phyloP scores from a whole-genome alignment of 345 rosid genomes.

The Firmiana major region DNA sequence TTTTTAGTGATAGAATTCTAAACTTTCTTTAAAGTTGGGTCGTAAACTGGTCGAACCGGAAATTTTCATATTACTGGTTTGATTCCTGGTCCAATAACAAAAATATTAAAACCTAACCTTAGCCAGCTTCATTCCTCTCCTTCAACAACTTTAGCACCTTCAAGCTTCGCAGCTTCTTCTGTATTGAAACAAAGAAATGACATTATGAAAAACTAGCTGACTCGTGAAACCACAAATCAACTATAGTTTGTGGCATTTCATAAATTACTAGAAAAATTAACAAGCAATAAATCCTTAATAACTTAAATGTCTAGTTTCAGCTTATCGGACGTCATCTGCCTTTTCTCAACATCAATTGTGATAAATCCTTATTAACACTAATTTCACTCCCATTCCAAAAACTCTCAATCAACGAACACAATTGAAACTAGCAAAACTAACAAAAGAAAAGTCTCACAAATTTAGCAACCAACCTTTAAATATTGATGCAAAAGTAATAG shows the following conservation, averaged over 20 bases:
- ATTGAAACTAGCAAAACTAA: not conserved
- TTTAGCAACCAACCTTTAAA: not conserved
- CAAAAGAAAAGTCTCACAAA: not conserved
- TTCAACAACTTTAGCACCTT: conserved; percentile 39
- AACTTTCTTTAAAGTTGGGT: too few species aligned
- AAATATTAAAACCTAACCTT: conserved; percentile 20
- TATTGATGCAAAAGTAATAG: not conserved
- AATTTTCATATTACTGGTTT: not conserved
- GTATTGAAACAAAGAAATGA: conserved; percentile 8
- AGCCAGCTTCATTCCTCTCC: conserved; percentile 31
- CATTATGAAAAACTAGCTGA: not conserved
- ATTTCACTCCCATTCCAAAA: not conserved
- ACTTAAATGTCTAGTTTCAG: not conserved
- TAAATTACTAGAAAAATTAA: not conserved
- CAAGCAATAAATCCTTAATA: not conserved
- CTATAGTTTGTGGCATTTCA: not conserved
- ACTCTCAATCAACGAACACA: not conserved
- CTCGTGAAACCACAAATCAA: not conserved
- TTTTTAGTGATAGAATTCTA: not conserved
- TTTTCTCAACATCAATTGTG: not conserved
- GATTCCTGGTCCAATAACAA: not conserved
- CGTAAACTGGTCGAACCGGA: too few species aligned
- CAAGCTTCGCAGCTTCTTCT: conserved; percentile 48
- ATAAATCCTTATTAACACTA: too few species aligned
- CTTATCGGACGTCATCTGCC: not conserved